phyloP scores from a whole-genome alignment of 805 yeast genomes.

The Sungouiozyma ichnusensis region DNA sequence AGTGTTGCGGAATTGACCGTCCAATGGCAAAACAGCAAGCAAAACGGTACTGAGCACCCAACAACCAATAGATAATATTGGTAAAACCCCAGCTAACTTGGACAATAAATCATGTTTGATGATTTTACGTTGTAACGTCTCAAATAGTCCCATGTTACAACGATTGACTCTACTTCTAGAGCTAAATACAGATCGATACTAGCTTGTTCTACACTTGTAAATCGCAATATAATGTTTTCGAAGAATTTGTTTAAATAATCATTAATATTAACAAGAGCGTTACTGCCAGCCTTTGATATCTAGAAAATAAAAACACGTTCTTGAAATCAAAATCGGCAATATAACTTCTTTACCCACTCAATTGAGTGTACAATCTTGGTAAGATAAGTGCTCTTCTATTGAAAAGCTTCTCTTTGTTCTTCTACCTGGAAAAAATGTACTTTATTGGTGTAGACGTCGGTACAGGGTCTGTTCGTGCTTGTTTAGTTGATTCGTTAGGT shows the following conservation, averaged over 20 bases:
- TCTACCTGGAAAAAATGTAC: slow-evolving; percentile 17
- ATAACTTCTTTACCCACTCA: too few relatives aligned
- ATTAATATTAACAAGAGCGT: not conserved
- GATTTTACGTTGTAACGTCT: slow-evolving; percentile 33
- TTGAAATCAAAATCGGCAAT: too few relatives aligned
- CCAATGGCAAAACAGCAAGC: slow-evolving; percentile 55
- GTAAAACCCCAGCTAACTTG: slow-evolving; percentile 34
- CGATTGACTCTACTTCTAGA: slow-evolving; percentile 7
- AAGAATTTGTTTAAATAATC: not conserved
- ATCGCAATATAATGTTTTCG: too few relatives aligned
- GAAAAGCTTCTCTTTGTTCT: too few relatives aligned
- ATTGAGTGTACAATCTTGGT: too few relatives aligned
- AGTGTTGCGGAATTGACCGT: slow-evolving; percentile 73
- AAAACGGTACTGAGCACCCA: slow-evolving; percentile 41
- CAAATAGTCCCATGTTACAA: slow-evolving; percentile 17
- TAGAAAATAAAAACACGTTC: not conserved
- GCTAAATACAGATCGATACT: slow-evolving; percentile 10
- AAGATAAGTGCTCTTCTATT: too few relatives aligned
- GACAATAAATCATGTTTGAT: slow-evolving; percentile 39
- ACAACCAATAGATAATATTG: slow-evolving; percentile 34
- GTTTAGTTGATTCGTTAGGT: slow-evolving; percentile 76
- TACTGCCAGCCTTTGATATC: not conserved
- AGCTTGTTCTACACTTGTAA: too few relatives aligned
- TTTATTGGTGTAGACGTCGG: slow-evolving; percentile 90
- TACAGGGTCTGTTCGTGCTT: slow-evolving; percentile 96